A percentile compares a stretch with the other conserved stretches of the same genome.
Evolutionary conservation across 2,329 filamentous ascomycete genomes (phyloP).

Genomic region (Penicillium sclerotigenum): DNA sequence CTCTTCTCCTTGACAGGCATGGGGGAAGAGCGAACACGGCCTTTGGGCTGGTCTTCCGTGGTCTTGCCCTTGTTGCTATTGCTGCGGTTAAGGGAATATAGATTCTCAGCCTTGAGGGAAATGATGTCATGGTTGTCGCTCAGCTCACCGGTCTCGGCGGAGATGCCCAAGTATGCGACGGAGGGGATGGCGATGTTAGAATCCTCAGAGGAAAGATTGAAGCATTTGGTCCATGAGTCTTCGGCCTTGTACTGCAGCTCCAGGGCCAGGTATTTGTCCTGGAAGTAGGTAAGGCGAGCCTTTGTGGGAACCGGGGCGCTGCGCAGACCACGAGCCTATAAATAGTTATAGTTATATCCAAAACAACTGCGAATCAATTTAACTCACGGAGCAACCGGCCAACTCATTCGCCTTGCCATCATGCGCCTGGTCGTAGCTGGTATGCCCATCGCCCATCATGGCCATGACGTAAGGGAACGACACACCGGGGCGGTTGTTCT

Average conservation of each 20-base stretch:
- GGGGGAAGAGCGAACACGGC: slow-evolving; percentile 14
- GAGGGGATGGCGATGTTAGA: slow-evolving; percentile 74
- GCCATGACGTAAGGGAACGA: slow-evolving; percentile 99
- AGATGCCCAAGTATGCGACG: slow-evolving; percentile 63
- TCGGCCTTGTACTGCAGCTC: slow-evolving; percentile 93
- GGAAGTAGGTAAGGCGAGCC: slow-evolving; percentile 88
- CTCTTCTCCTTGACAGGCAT: slow-evolving; percentile 32
- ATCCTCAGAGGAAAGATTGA: slow-evolving; percentile 62
- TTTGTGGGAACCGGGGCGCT: slow-evolving; percentile 77
- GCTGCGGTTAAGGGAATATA: slow-evolving; percentile 56
- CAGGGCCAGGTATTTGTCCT: slow-evolving; percentile 85
- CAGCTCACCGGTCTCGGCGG: slow-evolving; percentile 83
- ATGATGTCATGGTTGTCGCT: slow-evolving; percentile 98
- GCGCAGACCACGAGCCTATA: slow-evolving; percentile 75
- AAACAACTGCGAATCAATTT: not conserved
- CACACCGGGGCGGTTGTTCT: slow-evolving; percentile 94
- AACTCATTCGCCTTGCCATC: slow-evolving; percentile 93
- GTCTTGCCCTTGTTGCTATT: slow-evolving; percentile 40
- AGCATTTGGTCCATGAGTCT: slow-evolving; percentile 85
- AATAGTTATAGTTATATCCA: not conserved
- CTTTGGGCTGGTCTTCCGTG: slow-evolving; percentile 25
- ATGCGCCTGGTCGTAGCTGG: slow-evolving; percentile 83
- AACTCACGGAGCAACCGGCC: slow-evolving; percentile 77
- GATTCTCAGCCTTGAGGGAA: slow-evolving; percentile 77
- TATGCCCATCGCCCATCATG: slow-evolving; percentile 91